phyloP scores from a whole-genome alignment of 2,329 filamentous ascomycete species.

The Neofusicoccum cordaticola region DNA sequence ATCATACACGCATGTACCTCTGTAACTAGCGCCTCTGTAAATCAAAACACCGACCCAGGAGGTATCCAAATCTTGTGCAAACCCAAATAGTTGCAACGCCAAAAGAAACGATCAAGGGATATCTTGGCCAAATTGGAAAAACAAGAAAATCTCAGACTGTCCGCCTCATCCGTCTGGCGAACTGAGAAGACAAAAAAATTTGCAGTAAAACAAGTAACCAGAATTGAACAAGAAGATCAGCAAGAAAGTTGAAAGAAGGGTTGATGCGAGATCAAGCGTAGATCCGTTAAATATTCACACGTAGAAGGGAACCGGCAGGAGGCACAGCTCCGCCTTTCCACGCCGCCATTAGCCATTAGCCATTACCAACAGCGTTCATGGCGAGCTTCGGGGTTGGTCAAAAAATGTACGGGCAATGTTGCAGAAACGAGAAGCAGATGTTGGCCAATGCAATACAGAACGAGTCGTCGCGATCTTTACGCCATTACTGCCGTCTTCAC shows the following conservation, averaged over 20 bases:
- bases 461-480: background rate
- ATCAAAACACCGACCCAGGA: background rate
- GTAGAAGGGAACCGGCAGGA: background rate
- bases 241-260: background rate
- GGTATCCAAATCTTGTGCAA: constrained; percentile 8
- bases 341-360: constrained; percentile 14
- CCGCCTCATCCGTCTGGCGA: background rate
- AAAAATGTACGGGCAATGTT: background rate
- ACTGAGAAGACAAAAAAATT: background rate
- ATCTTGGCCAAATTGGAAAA: background rate
- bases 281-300: background rate
- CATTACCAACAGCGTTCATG: constrained; percentile 4
- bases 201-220: background rate
- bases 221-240: background rate
- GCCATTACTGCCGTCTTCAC: constrained; percentile 8
- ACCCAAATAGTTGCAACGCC: background rate
- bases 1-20: constrained; percentile 6
- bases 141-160: background rate
- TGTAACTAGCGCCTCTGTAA: background rate
- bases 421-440: background rate
- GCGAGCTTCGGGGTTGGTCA: background rate
- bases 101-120: background rate
- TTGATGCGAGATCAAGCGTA: background rate
- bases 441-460: background rate
- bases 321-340: background rate